Evolutionary conservation across 495 filamentous ascomycete genomes (phyloP).

Genomic region (Annulohypoxylon maeteangense): DNA sequence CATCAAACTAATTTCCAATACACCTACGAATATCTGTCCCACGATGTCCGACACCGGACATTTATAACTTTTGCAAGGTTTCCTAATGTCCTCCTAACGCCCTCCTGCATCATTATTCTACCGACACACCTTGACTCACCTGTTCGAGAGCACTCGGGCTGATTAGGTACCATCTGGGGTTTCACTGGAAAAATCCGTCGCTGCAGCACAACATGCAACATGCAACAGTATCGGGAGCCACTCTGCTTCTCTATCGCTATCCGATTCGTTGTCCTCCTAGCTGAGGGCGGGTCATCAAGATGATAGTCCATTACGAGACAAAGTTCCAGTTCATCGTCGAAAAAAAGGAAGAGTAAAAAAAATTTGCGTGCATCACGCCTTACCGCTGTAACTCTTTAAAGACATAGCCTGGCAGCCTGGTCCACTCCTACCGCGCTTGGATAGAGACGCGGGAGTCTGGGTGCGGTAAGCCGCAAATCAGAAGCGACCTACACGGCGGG

Average conservation of each 20-base stretch:
- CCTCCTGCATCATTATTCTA: slow-evolving; percentile 12
- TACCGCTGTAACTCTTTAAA: slow-evolving; percentile 18
- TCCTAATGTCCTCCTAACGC: background rate
- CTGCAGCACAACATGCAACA: too few relatives aligned
- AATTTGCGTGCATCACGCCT: slow-evolving; percentile 35
- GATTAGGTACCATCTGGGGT: slow-evolving; percentile 39
- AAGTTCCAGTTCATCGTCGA: slow-evolving; percentile 21
- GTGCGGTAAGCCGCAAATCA: slow-evolving; percentile 36
- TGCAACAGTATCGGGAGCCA: slow-evolving; percentile 17
- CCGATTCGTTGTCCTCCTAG: slow-evolving; percentile 19
- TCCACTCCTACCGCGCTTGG: slow-evolving; percentile 18
- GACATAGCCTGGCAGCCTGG: slow-evolving; percentile 3
- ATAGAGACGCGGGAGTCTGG: slow-evolving; percentile 9
- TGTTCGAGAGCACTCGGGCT: background rate
- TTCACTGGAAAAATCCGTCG: slow-evolving; percentile 11
- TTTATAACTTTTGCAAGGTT: background rate
- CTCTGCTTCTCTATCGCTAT: background rate
- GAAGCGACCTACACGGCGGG: slow-evolving; percentile 1
- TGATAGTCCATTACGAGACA: background rate
- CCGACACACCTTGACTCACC: slow-evolving; percentile 5
- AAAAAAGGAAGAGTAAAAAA: background rate
- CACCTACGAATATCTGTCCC: slow-evolving; percentile 3
- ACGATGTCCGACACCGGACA: slow-evolving; percentile 37
- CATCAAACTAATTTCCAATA: slow-evolving; percentile 13
- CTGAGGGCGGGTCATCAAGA: slow-evolving; percentile 13